Evolutionary conservation across 768 basidiomycete genomes (phyloP).

Genomic region (Mycena galopus): DNA sequence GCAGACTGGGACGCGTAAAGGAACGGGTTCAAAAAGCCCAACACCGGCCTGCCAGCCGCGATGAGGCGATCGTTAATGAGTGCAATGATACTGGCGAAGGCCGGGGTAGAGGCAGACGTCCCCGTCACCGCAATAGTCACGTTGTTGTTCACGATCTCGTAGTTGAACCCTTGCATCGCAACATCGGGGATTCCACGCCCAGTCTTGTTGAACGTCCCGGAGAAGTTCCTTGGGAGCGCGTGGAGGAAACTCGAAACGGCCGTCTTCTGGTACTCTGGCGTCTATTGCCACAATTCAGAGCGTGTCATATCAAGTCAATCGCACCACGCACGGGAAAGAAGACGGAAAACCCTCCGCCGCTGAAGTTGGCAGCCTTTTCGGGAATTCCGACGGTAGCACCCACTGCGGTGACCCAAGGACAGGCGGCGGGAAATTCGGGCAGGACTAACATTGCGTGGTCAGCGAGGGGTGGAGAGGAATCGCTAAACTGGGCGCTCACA

Average conservation of each 20-base stretch:
- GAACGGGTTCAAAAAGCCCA: slow-evolving; percentile 48
- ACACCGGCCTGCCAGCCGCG: slow-evolving; percentile 41
- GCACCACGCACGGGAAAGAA: slow-evolving; percentile 41
- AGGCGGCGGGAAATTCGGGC: slow-evolving; percentile 40
- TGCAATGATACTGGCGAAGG: slow-evolving; percentile 57
- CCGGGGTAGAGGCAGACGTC: slow-evolving; percentile 59
- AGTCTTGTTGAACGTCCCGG: slow-evolving; percentile 18
- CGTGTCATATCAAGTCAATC: slow-evolving; percentile 3
- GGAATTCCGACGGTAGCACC: slow-evolving; percentile 23
- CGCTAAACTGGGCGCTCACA: slow-evolving; percentile 23
- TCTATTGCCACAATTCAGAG: slow-evolving; percentile 10
- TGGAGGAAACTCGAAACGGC: slow-evolving; percentile 45
- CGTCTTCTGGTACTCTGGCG: slow-evolving; percentile 48
- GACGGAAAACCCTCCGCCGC: slow-evolving; percentile 58
- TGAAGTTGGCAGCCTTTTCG: slow-evolving; percentile 21
- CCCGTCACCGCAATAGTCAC: slow-evolving; percentile 43
- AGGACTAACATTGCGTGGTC: slow-evolving; percentile 42
- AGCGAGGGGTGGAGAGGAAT: slow-evolving; percentile 21
- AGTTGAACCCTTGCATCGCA: slow-evolving; percentile 23
- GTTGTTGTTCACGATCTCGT: slow-evolving; percentile 7
- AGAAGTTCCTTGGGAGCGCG: slow-evolving; percentile 22
- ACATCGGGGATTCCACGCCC: slow-evolving; percentile 41
- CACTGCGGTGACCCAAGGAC: slow-evolving; percentile 27
- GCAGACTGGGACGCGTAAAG: slow-evolving; percentile 7
- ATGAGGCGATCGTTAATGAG: slow-evolving; percentile 59